Percentiles rank a stretch among this genome's conserved stretches.
Evolutionary conservation across 1,284 basidiomycete species (phyloP).

Genomic region (Rhodotorula sp.): DNA sequence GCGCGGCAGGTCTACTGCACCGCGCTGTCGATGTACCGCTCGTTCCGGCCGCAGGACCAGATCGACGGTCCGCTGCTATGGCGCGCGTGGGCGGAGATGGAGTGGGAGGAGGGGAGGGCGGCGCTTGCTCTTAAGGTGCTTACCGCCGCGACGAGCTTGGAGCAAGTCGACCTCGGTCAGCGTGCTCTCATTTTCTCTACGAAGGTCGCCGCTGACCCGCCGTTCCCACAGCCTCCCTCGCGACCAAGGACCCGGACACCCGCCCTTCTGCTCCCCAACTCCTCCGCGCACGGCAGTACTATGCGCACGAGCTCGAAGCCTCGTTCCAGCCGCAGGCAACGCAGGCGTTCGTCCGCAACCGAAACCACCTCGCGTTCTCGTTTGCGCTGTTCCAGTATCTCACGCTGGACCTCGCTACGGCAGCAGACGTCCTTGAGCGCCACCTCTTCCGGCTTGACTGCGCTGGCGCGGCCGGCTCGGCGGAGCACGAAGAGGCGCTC

Average conservation of each 20-base stretch:
- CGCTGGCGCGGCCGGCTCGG: constrained; percentile 45
- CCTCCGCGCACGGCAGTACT: constrained; percentile 38
- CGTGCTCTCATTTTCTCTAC: too few species aligned
- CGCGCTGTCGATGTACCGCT: constrained; percentile 50
- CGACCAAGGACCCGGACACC: constrained; percentile 1
- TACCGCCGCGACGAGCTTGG: constrained; percentile 50
- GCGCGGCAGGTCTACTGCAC: constrained; percentile 82
- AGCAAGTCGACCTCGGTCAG: constrained; percentile 25
- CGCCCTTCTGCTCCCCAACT: constrained; percentile 29
- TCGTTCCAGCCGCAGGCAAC: constrained; percentile 39
- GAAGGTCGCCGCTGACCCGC: background rate
- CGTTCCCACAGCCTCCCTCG: constrained; percentile 17
- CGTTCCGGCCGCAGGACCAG: constrained; percentile 30
- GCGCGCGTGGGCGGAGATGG: constrained; percentile 88
- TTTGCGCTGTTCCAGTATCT: constrained; percentile 43
- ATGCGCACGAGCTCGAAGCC: constrained; percentile 30
- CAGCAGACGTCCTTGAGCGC: constrained; percentile 58
- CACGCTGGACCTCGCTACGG: constrained; percentile 51
- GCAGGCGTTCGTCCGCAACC: constrained; percentile 41
- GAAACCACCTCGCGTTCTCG: constrained; percentile 43
- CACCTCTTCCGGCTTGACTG: constrained; percentile 43
- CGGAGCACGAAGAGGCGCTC: constrained; percentile 63
- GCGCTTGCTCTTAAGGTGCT: constrained; percentile 65
- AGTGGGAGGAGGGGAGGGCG: constrained; percentile 67
- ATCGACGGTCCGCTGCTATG: constrained; percentile 58